A percentile compares a stretch with the other conserved stretches of the same genome.
Conservation (phyloP, 2,329 filamentous ascomycete genomes). For the Cadophora gregata region DNA sequence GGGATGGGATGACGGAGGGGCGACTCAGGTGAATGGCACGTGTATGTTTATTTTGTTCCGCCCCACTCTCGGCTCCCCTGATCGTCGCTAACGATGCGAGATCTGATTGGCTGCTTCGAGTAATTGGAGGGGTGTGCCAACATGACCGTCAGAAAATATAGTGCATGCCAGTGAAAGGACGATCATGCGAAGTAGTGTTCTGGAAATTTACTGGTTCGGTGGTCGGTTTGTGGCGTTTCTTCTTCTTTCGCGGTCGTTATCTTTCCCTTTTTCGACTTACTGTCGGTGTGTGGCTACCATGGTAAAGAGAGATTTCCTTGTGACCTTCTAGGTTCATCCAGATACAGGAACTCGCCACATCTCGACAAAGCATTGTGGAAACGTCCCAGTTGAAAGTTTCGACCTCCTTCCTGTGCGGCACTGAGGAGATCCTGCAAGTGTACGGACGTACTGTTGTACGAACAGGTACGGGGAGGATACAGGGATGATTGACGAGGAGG, state of each 20-base stretch:
- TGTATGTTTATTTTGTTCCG: not conserved
- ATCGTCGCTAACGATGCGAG: conserved; percentile 8
- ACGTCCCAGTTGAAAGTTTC: not conserved
- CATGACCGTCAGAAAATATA: not conserved
- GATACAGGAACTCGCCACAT: not conserved
- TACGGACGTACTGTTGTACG: not conserved
- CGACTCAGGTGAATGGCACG: not conserved
- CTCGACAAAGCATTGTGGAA: not conserved
- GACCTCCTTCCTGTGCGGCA: not conserved
- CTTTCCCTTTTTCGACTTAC: not conserved
- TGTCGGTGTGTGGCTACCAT: not conserved
- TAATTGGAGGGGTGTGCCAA: not conserved
- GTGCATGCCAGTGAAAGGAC: not conserved
- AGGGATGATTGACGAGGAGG: not conserved
- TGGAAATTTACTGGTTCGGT: conserved; percentile 1
- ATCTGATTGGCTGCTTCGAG: conserved; percentile 11
- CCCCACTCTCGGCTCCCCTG: not conserved
- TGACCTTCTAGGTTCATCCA: not conserved
- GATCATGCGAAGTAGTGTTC: conserved; percentile 10
- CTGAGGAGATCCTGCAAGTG: not conserved
- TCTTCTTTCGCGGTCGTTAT: not conserved
- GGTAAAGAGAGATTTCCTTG: not conserved
- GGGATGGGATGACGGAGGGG: conserved; percentile 1
- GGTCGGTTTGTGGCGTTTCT: conserved; percentile 1
- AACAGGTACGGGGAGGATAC: not conserved